Base-by-base conservation (phyloP, 495 filamentous ascomycete genomes). In the Neurospora sp. region DNA sequence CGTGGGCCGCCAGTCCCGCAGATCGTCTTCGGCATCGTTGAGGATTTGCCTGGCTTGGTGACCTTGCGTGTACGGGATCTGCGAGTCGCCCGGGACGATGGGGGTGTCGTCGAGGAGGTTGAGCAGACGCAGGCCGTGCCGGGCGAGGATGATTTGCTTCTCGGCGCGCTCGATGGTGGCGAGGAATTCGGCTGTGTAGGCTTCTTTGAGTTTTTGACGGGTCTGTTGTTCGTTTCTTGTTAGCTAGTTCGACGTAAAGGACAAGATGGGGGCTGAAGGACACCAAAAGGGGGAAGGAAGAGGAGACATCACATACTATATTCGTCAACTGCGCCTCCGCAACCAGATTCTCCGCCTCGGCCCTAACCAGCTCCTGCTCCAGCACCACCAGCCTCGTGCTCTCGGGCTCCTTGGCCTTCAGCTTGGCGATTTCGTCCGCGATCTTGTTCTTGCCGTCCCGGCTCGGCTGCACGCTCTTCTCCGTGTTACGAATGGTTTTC, bases 251-350 rank as follows among this genome's bases (percentile, higher is more conserved):
- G 12, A 40, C 10, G 40, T 40, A 16, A 31, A 71, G 20, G n/a
- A 68, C 39, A 39, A 69, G 3, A 35, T 44, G 16, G 16, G 41
- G 41, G 31, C 27, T 31, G 27, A 27, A 35, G 31, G 31, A 5
- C 35, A 7, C 35, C 27, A 44, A 31, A 42, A 48, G 42, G 44
- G 31, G 53, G 16, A 37, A 48, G 10, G 16, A 31, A 61, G 20
- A 71, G 35, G 35, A 37, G 35, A 37, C 35, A 37, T 37, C 35
- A 80, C 89, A 22, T 84, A 95, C 93, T 74, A 97, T 89, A 81
- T 98, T 98, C 70, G 92, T 95, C 83, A 99, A 85, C 83, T 99
- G 96, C 27, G 96, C 96, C 82, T 99, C 96, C 3, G 96, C 96
- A 76, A 99, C 96, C 71, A 98, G 81, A 74, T 91, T 94, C 85